Conservation (phyloP, 208 protist genomes). For the Porcisia hertigi region DNA sequence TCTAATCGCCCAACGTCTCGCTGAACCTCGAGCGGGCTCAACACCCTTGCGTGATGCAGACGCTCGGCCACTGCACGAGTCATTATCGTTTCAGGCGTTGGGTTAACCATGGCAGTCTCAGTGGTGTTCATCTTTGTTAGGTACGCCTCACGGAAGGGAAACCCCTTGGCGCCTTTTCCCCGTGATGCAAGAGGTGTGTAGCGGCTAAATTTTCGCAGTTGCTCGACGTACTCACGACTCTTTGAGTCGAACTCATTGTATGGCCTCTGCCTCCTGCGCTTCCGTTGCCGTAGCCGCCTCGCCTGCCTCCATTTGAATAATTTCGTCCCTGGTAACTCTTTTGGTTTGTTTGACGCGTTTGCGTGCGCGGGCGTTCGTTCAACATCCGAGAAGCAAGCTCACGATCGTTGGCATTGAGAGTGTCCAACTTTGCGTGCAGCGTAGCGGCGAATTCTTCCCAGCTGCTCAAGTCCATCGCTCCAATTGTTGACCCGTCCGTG, state of each 20-base stretch:
- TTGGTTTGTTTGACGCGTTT: too few relatives aligned
- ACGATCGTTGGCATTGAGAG: too few relatives aligned
- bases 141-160: slow-evolving; percentile 86
- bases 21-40: slow-evolving; percentile 76
- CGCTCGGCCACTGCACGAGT: slow-evolving; percentile 59
- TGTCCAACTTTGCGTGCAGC: too few relatives aligned
- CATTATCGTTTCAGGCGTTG: slow-evolving; percentile 58
- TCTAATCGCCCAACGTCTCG: slow-evolving; percentile 80
- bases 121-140: slow-evolving; percentile 73
- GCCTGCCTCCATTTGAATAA: too few relatives aligned
- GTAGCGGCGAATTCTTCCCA: too few relatives aligned
- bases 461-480: too few relatives aligned
- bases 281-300: too few relatives aligned
- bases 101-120: slow-evolving; percentile 11
- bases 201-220: slow-evolving; percentile 60
- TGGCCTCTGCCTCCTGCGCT: too few relatives aligned
- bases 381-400: too few relatives aligned
- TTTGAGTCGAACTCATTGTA: slow-evolving; percentile 89
- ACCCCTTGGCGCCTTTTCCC: slow-evolving; percentile 70
- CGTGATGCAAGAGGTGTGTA: slow-evolving; percentile 46
- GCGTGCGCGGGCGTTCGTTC: too few relatives aligned
- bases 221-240: slow-evolving; percentile 80
- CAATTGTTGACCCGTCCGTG: too few relatives aligned
- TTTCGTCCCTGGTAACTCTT: too few relatives aligned
- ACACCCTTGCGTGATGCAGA: slow-evolving; percentile 46